Conservation (phyloP, 768 basidiomycete species). For the Mycena pura region DNA sequence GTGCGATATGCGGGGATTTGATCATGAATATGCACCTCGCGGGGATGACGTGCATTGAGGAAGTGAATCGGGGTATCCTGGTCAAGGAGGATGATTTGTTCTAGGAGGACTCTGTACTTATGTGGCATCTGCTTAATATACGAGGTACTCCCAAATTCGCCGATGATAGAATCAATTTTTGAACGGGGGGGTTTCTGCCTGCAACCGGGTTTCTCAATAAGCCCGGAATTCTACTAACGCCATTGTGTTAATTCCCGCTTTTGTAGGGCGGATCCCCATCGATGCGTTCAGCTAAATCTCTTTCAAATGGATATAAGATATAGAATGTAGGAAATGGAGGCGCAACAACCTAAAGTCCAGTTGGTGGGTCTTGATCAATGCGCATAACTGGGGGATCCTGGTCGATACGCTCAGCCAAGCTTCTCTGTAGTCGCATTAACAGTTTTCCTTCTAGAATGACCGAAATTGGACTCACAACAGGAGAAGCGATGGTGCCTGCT, state of each 20-base stretch:
- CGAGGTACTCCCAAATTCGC: too few species aligned
- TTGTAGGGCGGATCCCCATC: neutral
- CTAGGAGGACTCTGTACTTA: too few species aligned
- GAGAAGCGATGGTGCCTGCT: neutral
- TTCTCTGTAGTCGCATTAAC: neutral
- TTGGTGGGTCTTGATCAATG: neutral
- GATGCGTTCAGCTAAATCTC: neutral
- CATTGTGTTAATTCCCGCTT: neutral
- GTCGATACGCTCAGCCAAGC: neutral
- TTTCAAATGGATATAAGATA: neutral
- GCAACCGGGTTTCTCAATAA: neutral
- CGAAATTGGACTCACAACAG: neutral
- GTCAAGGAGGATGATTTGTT: conserved; percentile 2
- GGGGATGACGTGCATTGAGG: neutral
- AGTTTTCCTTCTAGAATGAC: neutral
- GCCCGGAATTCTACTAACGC: neutral
- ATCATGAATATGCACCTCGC: conserved; percentile 2
- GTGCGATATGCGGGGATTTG: conserved; percentile 14
- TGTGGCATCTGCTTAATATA: too few species aligned
- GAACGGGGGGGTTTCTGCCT: neutral
- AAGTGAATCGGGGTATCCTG: neutral
- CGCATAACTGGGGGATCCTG: neutral
- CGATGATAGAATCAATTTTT: too few species aligned
- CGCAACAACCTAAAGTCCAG: neutral
- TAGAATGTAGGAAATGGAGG: neutral